A percentile compares a stretch with the other conserved stretches of the same genome.
Conservation (phyloP, 73 alveolate genomes). For the Tetrahymena malaccensis region DNA sequence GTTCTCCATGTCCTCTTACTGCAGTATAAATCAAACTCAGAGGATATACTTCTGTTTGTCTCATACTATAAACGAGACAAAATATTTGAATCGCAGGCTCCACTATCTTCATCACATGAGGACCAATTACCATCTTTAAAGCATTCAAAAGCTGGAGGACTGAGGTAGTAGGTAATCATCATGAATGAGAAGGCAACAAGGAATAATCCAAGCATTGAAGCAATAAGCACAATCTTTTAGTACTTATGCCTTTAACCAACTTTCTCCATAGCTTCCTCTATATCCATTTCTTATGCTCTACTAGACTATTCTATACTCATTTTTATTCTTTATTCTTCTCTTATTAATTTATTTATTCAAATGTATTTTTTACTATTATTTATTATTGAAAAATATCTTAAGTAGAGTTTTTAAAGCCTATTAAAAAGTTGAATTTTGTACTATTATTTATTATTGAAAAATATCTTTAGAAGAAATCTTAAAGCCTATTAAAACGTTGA, state of each 20-base stretch:
- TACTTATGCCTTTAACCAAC: not conserved
- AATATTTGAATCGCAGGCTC: not conserved
- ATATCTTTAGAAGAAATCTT: too few relatives aligned
- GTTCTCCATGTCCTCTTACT: not conserved
- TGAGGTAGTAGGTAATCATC: not conserved
- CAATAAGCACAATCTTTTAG: not conserved
- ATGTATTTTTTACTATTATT: too few relatives aligned
- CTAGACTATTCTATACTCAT: too few relatives aligned
- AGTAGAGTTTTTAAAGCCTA: too few relatives aligned
- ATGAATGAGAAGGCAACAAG: not conserved
- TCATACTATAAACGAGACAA: not conserved
- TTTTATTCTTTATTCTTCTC: too few relatives aligned
- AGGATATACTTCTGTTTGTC: not conserved
- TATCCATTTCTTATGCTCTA: too few relatives aligned
- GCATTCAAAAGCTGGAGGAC: not conserved
- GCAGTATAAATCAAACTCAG: not conserved
- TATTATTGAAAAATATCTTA: too few relatives aligned
- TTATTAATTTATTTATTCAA: too few relatives aligned
- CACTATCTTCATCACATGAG: not conserved
- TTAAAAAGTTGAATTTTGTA: too few relatives aligned
- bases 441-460: too few relatives aligned
- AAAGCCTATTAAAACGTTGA: too few relatives aligned
- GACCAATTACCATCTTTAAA: not conserved
- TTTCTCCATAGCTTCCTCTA: not conserved
- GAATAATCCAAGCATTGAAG: not conserved